Base-by-base conservation (phyloP, 768 basidiomycete species). In the Auricularia heimuer region DNA sequence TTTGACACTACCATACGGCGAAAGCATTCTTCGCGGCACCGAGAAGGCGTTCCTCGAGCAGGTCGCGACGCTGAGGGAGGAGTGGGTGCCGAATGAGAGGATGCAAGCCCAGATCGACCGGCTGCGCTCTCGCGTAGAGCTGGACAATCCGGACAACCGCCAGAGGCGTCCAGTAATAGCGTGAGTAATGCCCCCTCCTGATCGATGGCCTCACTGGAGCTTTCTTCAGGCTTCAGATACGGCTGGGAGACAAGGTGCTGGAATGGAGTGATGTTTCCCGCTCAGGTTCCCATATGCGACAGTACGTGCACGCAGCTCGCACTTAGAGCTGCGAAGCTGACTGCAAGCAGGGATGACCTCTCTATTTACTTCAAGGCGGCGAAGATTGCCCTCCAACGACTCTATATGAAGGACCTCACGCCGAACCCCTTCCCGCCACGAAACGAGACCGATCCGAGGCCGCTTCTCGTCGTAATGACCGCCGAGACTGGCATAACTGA, bases 51-150 rank as follows among this genome's bases (percentile, higher is more conserved):
- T 60, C 29, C 56, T 24, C 36, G 29, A 24, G 56, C 56, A 60
- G 56, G 56, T 34, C 24, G 7, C 6, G 14, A 18, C 18, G 14
- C 14, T 51, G 11, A 18, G 6, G 21, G 18, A 51, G 47, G 47
- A 51, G 21, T 51, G 47, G 47, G 47, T 51, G 21, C 56, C 56
- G 14, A 60, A 14, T 6, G 29, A 29, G 10, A 24, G 47, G 11
- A 60, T 60, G 56, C 56, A 60, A 18, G 56, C 56, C 8, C 56
- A 60, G 56, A 60, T 60, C 34, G 56, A 60, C 34, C 21, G 56
- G 29, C 56, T 60, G 18, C 29, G 29, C 12, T 6, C 10, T 6
- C 56, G 56, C 0, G 34, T 33, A 6, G 56, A 34, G 14, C 29
- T 60, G 34, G 16, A 51, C 18, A 14, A 51, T 18, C 4, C 29